phyloP scores from a whole-genome alignment of 192 early-diverging fungal species.

The Coemansia furcata region DNA sequence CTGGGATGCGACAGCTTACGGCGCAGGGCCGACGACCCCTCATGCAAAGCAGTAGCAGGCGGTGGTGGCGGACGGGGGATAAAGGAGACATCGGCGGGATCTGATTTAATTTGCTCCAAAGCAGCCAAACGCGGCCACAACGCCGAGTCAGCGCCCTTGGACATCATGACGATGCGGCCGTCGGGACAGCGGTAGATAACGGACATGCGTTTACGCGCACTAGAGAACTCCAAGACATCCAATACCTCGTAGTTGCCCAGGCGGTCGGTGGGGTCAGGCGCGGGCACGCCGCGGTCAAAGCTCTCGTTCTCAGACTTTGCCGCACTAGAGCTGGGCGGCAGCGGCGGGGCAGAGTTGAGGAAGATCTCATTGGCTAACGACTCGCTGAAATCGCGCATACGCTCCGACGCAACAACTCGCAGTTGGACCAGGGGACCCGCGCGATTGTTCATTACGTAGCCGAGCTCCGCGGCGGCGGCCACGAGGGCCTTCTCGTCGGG shows the following conservation, averaged over 20 bases:
- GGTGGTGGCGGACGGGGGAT: constrained; percentile 27
- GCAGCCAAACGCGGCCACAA: constrained; percentile 63
- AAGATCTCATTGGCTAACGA: not conserved
- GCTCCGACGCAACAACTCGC: constrained; percentile 47
- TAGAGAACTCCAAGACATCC: constrained; percentile 81
- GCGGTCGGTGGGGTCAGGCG: constrained; percentile 36
- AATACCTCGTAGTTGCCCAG: constrained; percentile 59
- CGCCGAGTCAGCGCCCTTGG: constrained; percentile 91
- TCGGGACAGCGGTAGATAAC: constrained; percentile 71
- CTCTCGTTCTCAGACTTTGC: constrained; percentile 26
- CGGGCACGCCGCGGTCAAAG: constrained; percentile 55
- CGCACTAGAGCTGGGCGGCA: not conserved
- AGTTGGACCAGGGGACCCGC: constrained; percentile 53
- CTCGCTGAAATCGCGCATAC: constrained; percentile 48
- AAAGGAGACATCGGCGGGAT: constrained; percentile 20
- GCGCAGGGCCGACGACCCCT: not conserved
- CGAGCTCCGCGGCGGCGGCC: constrained; percentile 73
- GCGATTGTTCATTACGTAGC: constrained; percentile 64
- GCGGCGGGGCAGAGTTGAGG: not conserved
- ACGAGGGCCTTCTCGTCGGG: constrained; percentile 86
- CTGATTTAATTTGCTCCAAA: constrained; percentile 20
- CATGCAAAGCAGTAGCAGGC: not conserved
- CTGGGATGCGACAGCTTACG: constrained; percentile 45
- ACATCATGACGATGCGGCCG: constrained; percentile 74
- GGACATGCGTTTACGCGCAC: constrained; percentile 87